phyloP scores from a whole-genome alignment of 805 yeast genomes.

The Saccharomyces kudriavzevii region DNA sequence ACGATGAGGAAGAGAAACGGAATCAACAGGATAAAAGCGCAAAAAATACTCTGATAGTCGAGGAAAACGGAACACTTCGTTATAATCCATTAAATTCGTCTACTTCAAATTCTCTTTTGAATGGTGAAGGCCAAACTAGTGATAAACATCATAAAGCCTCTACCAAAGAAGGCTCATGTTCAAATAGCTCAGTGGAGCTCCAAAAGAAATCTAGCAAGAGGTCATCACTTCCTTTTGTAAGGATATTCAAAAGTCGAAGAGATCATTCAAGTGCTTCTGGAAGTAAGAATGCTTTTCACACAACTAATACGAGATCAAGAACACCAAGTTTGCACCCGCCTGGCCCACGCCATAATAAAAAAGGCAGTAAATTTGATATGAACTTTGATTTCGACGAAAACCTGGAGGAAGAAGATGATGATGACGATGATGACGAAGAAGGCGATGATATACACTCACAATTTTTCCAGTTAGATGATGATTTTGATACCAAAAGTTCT shows the following conservation, averaged over 20 bases:
- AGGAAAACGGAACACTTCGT: background rate
- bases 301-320: background rate
- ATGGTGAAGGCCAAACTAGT: background rate
- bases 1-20: background rate
- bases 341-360: slow-evolving; percentile 1
- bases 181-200: slow-evolving; percentile 3
- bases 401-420: slow-evolving; percentile 29
- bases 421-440: slow-evolving; percentile 25
- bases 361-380: slow-evolving; percentile 17
- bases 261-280: slow-evolving; percentile 2
- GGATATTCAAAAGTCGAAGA: slow-evolving; percentile 20
- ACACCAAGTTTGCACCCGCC: background rate
- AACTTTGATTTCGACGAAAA: slow-evolving; percentile 28
- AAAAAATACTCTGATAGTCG: background rate
- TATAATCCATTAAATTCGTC: background rate
- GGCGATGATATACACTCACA: slow-evolving; percentile 15
- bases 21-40: background rate
- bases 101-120: background rate
- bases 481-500: background rate
- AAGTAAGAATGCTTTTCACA: background rate
- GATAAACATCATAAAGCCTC: background rate
- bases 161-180: slow-evolving; percentile 9
- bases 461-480: slow-evolving; percentile 18
- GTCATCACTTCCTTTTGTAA: slow-evolving; percentile 17
- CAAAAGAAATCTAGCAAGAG: slow-evolving; percentile 10